Evolutionary conservation across 2,329 filamentous ascomycete genomes (phyloP).

Genomic region (Colletotrichum cuscutae): DNA sequence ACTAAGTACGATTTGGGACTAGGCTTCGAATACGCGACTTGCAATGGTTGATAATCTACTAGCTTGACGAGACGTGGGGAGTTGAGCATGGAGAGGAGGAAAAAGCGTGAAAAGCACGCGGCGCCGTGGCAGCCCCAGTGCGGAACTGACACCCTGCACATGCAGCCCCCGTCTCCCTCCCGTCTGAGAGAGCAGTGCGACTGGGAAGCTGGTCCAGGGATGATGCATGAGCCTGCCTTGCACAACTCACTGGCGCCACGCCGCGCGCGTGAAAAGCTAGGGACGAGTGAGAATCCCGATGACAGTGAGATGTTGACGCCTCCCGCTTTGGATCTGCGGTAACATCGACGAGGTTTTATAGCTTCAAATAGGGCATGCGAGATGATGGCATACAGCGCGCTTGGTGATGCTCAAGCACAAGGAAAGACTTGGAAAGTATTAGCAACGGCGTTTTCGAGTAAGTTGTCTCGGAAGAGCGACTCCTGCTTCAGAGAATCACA

Average conservation of each 20-base stretch:
- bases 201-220: slow-evolving; percentile 7
- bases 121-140: slow-evolving; percentile 15
- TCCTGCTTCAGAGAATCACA: background rate
- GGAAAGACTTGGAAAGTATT: background rate
- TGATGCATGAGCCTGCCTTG: slow-evolving; percentile 19
- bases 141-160: slow-evolving; percentile 25
- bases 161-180: slow-evolving; percentile 25
- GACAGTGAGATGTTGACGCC: background rate
- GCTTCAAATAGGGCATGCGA: slow-evolving; percentile 4
- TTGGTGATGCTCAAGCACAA: background rate
- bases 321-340: background rate
- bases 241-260: slow-evolving; percentile 9
- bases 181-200: slow-evolving; percentile 29
- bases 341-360: background rate
- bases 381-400: slow-evolving; percentile 8
- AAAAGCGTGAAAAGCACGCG: slow-evolving; percentile 22
- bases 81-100: slow-evolving; percentile 9
- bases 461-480: background rate
- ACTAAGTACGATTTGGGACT: slow-evolving; percentile 30
- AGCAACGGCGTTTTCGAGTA: background rate
- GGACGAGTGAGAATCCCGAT: background rate
- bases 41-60: background rate
- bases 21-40: background rate
- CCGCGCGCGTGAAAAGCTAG: background rate
- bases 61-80: slow-evolving; percentile 12